These are phyloP conservation scores for Apiospora pterosperma DNA, from an alignment of 2,329 filamentous ascomycete genomes.

Conservation along the genomic window DNA sequence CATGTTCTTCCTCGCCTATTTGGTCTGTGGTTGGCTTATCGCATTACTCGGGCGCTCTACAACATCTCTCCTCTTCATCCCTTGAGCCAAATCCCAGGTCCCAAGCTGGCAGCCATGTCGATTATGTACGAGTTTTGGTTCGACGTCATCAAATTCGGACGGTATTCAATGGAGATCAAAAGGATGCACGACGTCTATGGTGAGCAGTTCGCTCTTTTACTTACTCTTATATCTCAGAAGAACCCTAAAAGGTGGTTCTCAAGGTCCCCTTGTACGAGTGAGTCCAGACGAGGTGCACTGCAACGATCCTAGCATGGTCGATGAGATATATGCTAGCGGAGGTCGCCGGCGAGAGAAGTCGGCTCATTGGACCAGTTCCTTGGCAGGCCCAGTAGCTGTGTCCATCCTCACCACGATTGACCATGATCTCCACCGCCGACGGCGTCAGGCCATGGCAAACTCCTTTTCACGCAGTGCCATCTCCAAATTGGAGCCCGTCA, in stretches of 20 bases:
- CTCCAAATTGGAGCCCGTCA: slow-evolving; percentile 15
- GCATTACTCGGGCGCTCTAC: too few relatives aligned
- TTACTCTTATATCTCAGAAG: not conserved
- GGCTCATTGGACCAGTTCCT: slow-evolving; percentile 10
- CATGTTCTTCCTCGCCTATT: too few relatives aligned
- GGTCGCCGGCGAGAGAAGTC: slow-evolving; percentile 22
- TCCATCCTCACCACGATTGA: slow-evolving; percentile 13
- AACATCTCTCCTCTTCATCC: slow-evolving; percentile 39
- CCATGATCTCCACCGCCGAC: slow-evolving; percentile 31
- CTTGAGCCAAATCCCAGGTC: slow-evolving; percentile 33
- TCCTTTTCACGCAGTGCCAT: slow-evolving; percentile 33
- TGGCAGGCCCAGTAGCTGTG: too few relatives aligned
- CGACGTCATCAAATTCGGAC: slow-evolving; percentile 31
- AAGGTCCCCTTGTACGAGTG: slow-evolving; percentile 35
- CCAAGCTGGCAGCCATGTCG: slow-evolving; percentile 31
- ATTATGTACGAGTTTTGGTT: slow-evolving; percentile 35
- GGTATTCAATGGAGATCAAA: slow-evolving; percentile 31
- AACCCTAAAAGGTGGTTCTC: too few relatives aligned
- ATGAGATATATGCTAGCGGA: slow-evolving; percentile 33
- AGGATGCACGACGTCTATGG: slow-evolving; percentile 35
- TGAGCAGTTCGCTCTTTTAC: slow-evolving; percentile 7
- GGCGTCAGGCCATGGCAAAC: slow-evolving; percentile 25
- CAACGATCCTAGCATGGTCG: slow-evolving; percentile 29
- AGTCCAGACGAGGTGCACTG: slow-evolving; percentile 38
- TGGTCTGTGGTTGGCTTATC: too few relatives aligned